Conservation (phyloP, 2,329 filamentous ascomycete species). For the Trichocomaceae sp. region DNA sequence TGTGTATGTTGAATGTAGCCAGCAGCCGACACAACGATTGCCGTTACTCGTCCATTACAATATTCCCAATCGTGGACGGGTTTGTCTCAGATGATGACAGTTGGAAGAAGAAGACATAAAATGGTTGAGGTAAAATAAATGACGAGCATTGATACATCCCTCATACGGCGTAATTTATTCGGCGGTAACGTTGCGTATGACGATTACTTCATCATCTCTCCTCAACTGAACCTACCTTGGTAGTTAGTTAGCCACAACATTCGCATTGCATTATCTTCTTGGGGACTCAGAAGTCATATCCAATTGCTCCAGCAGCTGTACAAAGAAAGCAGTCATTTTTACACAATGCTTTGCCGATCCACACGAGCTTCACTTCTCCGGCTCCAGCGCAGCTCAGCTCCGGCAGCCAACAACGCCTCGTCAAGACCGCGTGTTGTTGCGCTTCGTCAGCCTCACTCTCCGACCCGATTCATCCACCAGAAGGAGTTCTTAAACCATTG, state of each 20-base stretch:
- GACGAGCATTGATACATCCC: neutral
- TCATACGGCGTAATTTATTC: neutral
- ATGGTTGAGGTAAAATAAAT: neutral
- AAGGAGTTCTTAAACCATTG: neutral
- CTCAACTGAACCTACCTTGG: neutral
- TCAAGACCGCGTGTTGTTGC: constrained; percentile 6
- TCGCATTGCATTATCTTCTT: neutral
- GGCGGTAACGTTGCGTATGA: neutral
- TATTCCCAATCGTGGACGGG: neutral
- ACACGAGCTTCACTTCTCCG: constrained; percentile 34
- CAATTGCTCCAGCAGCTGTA: neutral
- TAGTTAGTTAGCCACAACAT: neutral
- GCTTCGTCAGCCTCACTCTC: neutral
- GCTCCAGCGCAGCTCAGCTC: constrained; percentile 13
- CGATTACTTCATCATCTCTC: constrained; percentile 7
- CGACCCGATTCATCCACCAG: constrained; percentile 9
- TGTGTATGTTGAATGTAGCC: neutral
- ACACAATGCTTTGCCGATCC: constrained; percentile 37
- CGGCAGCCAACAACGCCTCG: neutral
- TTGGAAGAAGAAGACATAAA: neutral
- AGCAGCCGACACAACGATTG: neutral
- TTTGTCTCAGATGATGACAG: neutral
- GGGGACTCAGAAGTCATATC: neutral
- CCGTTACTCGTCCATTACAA: neutral
- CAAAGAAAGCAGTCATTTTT: constrained; percentile 33